These are phyloP conservation scores for Linderniella brevidens DNA, from an alignment of 257 asterid genomes.

Conservation along the genomic window DNA sequence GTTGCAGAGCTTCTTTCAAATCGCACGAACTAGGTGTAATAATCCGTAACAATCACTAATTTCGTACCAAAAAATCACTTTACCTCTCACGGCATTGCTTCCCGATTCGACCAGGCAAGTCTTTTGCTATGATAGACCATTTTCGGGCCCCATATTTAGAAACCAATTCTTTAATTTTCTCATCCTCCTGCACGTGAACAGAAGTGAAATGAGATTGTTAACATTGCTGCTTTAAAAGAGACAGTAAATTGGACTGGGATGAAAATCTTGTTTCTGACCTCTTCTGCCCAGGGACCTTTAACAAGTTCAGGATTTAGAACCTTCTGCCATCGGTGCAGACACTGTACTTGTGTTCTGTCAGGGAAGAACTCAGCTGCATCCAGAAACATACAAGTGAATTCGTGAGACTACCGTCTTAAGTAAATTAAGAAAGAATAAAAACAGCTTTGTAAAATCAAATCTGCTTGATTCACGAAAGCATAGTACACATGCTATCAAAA, in stretches of 20 bases:
- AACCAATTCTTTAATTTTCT: conserved; percentile 67
- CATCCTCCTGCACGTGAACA: conserved; percentile 69
- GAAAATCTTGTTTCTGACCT: conserved; percentile 29
- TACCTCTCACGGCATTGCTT: conserved; percentile 99
- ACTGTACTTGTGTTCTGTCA: conserved; percentile 97
- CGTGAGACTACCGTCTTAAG: conserved; percentile 6
- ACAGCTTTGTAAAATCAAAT: no score
- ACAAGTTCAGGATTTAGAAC: conserved; percentile 97
- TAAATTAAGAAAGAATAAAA: no score
- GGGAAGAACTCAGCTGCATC: conserved; percentile 87
- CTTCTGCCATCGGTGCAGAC: conserved; percentile 99
- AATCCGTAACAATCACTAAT: conserved; percentile 7
- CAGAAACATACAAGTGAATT: conserved; percentile 6
- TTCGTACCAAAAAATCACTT: neutral
- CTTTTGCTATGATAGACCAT: conserved; percentile 92
- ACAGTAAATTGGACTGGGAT: neutral
- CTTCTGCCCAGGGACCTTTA: conserved; percentile 97
- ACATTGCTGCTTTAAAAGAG: conserved; percentile 1
- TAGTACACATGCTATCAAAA: no score
- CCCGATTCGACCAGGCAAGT: conserved; percentile 96
- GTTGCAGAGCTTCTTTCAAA: conserved; percentile 6
- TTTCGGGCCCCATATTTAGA: conserved; percentile 77
- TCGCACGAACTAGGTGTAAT: neutral
- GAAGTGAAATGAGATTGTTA: conserved; percentile 4
- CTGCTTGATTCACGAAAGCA: no score